Conservation (phyloP, 306 rosid genomes). For the Medicago lupulina region DNA sequence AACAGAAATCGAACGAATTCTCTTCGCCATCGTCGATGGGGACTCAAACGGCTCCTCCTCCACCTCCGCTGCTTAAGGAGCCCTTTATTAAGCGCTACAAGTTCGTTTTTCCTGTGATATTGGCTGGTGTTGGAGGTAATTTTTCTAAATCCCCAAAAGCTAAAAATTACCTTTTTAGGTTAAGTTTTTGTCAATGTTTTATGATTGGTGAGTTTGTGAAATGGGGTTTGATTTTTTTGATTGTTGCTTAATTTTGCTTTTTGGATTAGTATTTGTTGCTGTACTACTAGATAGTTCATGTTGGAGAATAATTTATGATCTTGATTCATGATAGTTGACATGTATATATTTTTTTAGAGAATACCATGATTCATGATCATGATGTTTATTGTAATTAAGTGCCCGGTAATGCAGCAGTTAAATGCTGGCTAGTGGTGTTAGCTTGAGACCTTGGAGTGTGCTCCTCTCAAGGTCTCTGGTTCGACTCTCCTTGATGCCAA, state of each 20-base stretch:
- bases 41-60: constrained; percentile 49
- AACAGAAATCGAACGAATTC: constrained; percentile 47
- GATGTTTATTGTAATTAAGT: too few species aligned
- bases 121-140: constrained; percentile 85
- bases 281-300: background rate
- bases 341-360: constrained; percentile 17
- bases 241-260: too few species aligned
- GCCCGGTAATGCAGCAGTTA: too few species aligned
- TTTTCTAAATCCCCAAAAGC: constrained; percentile 20
- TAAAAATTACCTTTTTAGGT: background rate
- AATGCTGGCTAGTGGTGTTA: too few species aligned
- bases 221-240: constrained; percentile 34
- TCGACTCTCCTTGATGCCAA: too few species aligned
- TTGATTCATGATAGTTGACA: constrained; percentile 11
- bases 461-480: too few species aligned
- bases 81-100: constrained; percentile 80
- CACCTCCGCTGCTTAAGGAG: constrained; percentile 63
- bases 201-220: background rate
- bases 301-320: background rate
- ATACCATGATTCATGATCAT: too few species aligned
- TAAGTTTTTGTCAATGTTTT: background rate
- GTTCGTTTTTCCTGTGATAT: constrained; percentile 79
- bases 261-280: constrained; percentile 5
- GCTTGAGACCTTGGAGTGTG: too few species aligned
- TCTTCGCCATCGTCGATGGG: constrained; percentile 60